phyloP scores from a whole-genome alignment of 148 eudicot genomes.

The Nepenthes gracilis region DNA sequence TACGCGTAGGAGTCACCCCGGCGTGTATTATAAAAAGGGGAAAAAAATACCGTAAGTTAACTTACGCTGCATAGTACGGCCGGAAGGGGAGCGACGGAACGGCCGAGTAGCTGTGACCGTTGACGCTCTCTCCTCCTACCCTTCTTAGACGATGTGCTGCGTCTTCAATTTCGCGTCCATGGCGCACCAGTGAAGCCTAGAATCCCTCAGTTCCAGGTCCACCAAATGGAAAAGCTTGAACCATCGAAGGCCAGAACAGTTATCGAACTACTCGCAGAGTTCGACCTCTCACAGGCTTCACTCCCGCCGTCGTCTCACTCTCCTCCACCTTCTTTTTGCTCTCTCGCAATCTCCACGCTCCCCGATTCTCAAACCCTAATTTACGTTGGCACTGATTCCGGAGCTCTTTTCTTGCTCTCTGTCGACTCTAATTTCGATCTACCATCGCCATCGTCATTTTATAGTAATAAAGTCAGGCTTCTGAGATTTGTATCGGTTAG shows the following conservation, averaged over 20 bases:
- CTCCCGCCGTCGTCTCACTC: slow-evolving; percentile 20
- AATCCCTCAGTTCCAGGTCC: too few species aligned
- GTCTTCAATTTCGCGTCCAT: slow-evolving; percentile 7
- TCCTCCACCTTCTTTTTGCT: slow-evolving; percentile 25
- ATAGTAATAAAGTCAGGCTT: slow-evolving; percentile 12
- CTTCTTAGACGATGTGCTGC: too few species aligned
- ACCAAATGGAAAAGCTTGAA: slow-evolving; percentile 47
- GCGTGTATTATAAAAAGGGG: too few species aligned
- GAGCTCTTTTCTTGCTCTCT: slow-evolving; percentile 45
- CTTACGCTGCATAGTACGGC: too few species aligned
- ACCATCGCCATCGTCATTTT: neutral
- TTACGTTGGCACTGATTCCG: slow-evolving; percentile 41
- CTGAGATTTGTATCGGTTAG: slow-evolving; percentile 21
- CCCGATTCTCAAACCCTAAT: slow-evolving; percentile 38
- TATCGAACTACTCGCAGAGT: slow-evolving; percentile 39
- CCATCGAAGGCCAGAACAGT: slow-evolving; percentile 32
- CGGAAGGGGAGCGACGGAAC: too few species aligned
- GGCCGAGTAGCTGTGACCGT: too few species aligned
- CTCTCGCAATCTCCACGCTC: slow-evolving; percentile 32
- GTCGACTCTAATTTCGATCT: slow-evolving; percentile 18
- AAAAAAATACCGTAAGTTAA: too few species aligned
- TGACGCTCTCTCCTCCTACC: too few species aligned
- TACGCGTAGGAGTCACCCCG: too few species aligned
- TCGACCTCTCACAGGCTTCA: slow-evolving; percentile 37
- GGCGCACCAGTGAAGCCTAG: too few species aligned